Evolutionary conservation across 2,329 filamentous ascomycete species (phyloP).

Genomic region (Colletotrichum gloeosporioides): DNA sequence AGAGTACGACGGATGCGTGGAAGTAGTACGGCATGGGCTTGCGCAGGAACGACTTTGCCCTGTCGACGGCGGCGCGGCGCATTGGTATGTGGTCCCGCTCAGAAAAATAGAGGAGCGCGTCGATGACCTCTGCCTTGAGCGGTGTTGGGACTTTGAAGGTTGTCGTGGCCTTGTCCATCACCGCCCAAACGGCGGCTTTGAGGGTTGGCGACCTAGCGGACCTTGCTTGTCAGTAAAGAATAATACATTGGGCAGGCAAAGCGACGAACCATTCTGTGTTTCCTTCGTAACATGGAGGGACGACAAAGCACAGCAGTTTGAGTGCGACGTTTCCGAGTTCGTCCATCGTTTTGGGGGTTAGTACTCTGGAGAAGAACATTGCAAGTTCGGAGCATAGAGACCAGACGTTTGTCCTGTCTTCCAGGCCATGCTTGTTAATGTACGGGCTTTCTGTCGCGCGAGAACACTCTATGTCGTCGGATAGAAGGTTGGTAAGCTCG

Average conservation of each 20-base stretch:
- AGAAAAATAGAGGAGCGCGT: conserved; percentile 33
- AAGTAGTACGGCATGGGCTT: conserved; percentile 36
- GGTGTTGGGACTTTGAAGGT: conserved; percentile 20
- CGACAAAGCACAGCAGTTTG: conserved; percentile 31
- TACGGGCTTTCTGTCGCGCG: conserved; percentile 14
- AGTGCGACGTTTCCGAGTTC: conserved; percentile 26
- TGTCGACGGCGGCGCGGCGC: conserved; percentile 27
- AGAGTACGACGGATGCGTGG: conserved; percentile 33
- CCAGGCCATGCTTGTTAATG: conserved; percentile 18
- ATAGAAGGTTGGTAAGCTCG: conserved; percentile 25
- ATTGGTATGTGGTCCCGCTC: conserved; percentile 33
- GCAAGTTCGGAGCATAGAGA: conserved; percentile 24
- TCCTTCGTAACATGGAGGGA: conserved; percentile 36
- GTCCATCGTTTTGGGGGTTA: conserved; percentile 20
- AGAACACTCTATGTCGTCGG: conserved; percentile 13
- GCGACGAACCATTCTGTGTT: conserved; percentile 30
- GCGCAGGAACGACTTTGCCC: conserved; percentile 27
- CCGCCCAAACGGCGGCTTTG: conserved; percentile 30
- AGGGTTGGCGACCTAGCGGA: conserved; percentile 25
- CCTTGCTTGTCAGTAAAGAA: not conserved
- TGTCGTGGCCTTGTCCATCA: conserved; percentile 25
- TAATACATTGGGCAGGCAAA: rapidly evolving
- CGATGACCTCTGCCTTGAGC: conserved; percentile 26
- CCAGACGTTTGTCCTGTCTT: conserved; percentile 23
- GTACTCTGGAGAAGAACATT: not conserved